Conservation (phyloP, 2,329 filamentous ascomycete genomes). For the Exophiala viscosa region DNA sequence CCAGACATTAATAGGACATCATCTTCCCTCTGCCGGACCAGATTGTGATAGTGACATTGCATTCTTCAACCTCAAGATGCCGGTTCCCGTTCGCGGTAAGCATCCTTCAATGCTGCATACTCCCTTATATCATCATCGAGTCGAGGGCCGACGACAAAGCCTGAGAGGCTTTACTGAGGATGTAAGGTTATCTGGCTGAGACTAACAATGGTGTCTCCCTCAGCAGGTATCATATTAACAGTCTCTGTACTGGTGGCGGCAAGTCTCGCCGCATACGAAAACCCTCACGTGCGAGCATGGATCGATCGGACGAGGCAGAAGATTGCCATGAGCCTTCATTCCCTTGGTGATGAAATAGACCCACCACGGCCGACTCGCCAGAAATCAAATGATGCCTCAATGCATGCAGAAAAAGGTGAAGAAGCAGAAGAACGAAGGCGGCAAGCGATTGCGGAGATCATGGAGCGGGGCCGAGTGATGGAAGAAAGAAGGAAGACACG, state of each 20-base stretch:
- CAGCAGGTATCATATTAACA: constrained; percentile 58
- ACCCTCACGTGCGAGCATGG: constrained; percentile 61
- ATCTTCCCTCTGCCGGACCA: neutral
- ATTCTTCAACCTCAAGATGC: constrained; percentile 35
- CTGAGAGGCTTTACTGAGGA: neutral
- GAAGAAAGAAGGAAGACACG: constrained; percentile 36
- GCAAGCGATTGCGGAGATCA: constrained; percentile 44
- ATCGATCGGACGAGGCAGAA: constrained; percentile 59
- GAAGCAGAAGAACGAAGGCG: constrained; percentile 44
- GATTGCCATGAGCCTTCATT: constrained; percentile 57
- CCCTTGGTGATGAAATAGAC: constrained; percentile 58
- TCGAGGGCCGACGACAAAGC: neutral
- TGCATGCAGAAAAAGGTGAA: constrained; percentile 44
- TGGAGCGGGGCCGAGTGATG: constrained; percentile 40
- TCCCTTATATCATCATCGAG: constrained; percentile 25
- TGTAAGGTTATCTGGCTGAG: no score
- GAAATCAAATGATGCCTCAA: constrained; percentile 42
- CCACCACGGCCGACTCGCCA: constrained; percentile 37
- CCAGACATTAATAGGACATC: neutral
- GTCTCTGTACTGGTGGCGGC: constrained; percentile 60
- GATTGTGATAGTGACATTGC: neutral
- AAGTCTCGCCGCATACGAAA: constrained; percentile 61
- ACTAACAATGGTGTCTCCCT: constrained; percentile 24
- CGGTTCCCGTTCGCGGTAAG: constrained; percentile 48
- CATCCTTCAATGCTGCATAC: constrained; percentile 9